Evolutionary conservation across 2,329 filamentous ascomycete species (phyloP).

Genomic region (Cladophialophora immunda): DNA sequence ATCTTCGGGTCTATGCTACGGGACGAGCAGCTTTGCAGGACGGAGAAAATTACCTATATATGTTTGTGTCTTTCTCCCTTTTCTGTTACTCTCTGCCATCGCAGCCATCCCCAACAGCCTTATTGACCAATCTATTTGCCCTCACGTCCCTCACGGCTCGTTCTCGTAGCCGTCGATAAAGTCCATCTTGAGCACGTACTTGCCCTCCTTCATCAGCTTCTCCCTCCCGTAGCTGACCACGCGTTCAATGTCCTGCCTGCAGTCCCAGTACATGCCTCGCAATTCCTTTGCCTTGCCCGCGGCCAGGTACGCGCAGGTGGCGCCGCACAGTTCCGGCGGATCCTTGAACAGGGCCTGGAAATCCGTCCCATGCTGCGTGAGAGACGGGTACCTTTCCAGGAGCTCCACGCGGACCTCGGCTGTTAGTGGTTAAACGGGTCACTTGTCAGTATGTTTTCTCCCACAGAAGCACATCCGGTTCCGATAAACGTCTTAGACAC

Average conservation of each 20-base stretch:
- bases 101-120: too few relatives aligned
- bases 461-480: too few relatives aligned
- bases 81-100: background rate
- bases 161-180: conserved; percentile 35
- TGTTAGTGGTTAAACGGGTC: background rate
- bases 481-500: too few relatives aligned
- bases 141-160: conserved; percentile 26
- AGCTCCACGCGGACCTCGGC: conserved; percentile 25
- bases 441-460: too few relatives aligned
- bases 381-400: conserved; percentile 19
- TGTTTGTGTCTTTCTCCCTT: background rate
- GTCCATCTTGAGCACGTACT: conserved; percentile 27
- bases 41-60: background rate
- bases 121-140: too few relatives aligned
- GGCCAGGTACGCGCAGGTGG: conserved; percentile 31
- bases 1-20: too few relatives aligned
- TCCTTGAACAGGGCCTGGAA: conserved; percentile 34
- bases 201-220: conserved; percentile 19
- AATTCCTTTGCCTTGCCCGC: conserved; percentile 31
- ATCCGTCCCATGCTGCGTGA: conserved; percentile 16
- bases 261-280: conserved; percentile 32
- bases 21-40: background rate
- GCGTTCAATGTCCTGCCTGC: conserved; percentile 31
- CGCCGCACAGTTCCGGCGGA: conserved; percentile 32
- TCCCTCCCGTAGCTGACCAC: conserved; percentile 27